phyloP scores from a whole-genome alignment of 2,329 filamentous ascomycete genomes.

The Diatrype stigma region DNA sequence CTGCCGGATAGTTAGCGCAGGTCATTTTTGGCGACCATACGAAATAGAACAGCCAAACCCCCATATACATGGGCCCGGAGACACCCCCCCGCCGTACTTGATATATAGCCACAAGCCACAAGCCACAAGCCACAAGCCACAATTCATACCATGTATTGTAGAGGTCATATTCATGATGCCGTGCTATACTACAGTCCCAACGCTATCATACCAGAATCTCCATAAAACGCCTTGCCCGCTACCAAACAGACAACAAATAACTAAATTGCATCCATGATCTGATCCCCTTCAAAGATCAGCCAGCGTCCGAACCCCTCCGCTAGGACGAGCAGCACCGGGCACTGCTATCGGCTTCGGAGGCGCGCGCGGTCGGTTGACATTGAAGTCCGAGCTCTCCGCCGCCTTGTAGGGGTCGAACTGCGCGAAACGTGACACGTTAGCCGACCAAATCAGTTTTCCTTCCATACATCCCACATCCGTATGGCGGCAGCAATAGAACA shows the following conservation, averaged over 20 bases:
- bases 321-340: conserved; percentile 20
- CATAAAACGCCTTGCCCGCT: neutral
- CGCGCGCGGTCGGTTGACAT: conserved; percentile 40
- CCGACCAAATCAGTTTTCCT: too few relatives aligned
- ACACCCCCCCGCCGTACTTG: too few relatives aligned
- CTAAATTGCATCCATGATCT: neutral
- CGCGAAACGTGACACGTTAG: conserved; percentile 1
- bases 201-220: neutral
- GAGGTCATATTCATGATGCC: neutral
- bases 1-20: too few relatives aligned
- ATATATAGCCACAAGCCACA: too few relatives aligned
- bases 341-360: conserved; percentile 15
- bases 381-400: conserved; percentile 57
- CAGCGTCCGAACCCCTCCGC: conserved; percentile 40
- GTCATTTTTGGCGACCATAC: too few relatives aligned
- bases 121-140: too few relatives aligned
- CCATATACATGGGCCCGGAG: too few relatives aligned
- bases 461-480: too few relatives aligned
- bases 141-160: too few relatives aligned
- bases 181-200: neutral
- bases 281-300: conserved; percentile 42
- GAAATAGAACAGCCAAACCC: too few relatives aligned
- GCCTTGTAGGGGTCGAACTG: conserved; percentile 60
- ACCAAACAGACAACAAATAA: neutral
- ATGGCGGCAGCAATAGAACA: too few relatives aligned